Evolutionary conservation across 345 rosid genomes (phyloP).

Genomic region (Psidium friedrichsthalianum): DNA sequence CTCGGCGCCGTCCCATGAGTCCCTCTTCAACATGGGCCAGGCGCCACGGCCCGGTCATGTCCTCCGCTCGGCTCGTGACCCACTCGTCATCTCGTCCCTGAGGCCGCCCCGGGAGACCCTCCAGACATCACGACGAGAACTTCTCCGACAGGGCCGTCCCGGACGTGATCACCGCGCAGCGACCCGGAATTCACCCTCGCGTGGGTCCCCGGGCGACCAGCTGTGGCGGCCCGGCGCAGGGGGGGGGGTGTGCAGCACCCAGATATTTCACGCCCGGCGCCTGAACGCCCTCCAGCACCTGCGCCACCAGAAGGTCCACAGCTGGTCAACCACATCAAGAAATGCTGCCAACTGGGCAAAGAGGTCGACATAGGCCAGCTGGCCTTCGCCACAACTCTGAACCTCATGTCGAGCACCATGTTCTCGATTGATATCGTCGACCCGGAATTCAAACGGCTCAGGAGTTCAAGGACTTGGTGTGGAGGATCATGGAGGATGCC

Average conservation of each 20-base stretch:
- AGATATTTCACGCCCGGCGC: slow-evolving; percentile 17
- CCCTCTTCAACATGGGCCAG: slow-evolving; percentile 21
- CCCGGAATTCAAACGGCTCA: slow-evolving; percentile 11
- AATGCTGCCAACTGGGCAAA: background rate
- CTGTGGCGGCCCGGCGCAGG: slow-evolving; percentile 28
- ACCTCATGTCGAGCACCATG: slow-evolving; percentile 22
- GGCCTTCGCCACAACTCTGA: slow-evolving; percentile 18
- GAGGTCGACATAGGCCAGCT: slow-evolving; percentile 11
- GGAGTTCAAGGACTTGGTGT: slow-evolving; percentile 24
- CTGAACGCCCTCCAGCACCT: slow-evolving; percentile 19
- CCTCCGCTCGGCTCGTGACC: slow-evolving; percentile 20
- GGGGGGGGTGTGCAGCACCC: slow-evolving; percentile 24
- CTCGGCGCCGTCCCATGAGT: slow-evolving; percentile 14
- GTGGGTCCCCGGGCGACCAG: slow-evolving; percentile 14
- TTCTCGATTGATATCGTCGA: slow-evolving; percentile 20
- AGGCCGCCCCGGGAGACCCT: slow-evolving; percentile 23
- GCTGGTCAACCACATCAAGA: slow-evolving; percentile 14
- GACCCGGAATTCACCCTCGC: slow-evolving; percentile 22
- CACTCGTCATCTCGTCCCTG: slow-evolving; percentile 19
- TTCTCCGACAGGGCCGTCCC: slow-evolving; percentile 18
- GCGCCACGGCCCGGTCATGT: slow-evolving; percentile 26
- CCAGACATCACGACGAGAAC: slow-evolving; percentile 13
- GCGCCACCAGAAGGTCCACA: slow-evolving; percentile 18
- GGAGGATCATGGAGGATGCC: slow-evolving; percentile 24
- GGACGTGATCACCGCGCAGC: slow-evolving; percentile 13